Conservation (phyloP, 1,284 basidiomycete species). For the Cutaneotrichosporon dermatis region DNA sequence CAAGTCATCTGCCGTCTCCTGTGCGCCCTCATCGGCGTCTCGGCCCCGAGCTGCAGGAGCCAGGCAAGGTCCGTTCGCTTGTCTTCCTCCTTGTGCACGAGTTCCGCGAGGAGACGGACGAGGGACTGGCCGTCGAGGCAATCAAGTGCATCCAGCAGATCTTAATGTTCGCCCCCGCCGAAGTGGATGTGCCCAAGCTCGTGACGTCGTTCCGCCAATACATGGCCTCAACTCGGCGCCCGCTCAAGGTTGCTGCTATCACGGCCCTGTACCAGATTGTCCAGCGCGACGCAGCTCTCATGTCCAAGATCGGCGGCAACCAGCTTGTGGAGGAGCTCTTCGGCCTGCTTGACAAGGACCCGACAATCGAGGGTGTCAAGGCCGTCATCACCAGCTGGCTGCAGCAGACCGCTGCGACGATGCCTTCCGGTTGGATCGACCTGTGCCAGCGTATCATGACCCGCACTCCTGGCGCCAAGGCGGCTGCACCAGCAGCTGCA, state of each 20-base stretch:
- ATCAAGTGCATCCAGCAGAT: slow-evolving; percentile 95
- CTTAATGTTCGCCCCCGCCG: slow-evolving; percentile 86
- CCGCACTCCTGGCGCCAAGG: slow-evolving; percentile 60
- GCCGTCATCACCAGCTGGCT: slow-evolving; percentile 95
- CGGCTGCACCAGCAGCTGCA: not conserved
- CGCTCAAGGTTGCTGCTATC: slow-evolving; percentile 88
- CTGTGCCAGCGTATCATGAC: slow-evolving; percentile 94
- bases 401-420: slow-evolving; percentile 84
- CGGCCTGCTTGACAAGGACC: slow-evolving; percentile 85
- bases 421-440: slow-evolving; percentile 97
- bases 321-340: slow-evolving; percentile 91
- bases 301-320: slow-evolving; percentile 92
- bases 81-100: slow-evolving; percentile 81
- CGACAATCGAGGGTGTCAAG: slow-evolving; percentile 87
- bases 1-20: slow-evolving; percentile 87
- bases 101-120: slow-evolving; percentile 79
- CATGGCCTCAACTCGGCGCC: slow-evolving; percentile 70
- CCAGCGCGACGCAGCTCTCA: slow-evolving; percentile 84
- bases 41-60: slow-evolving; percentile 92
- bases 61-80: slow-evolving; percentile 69
- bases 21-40: slow-evolving; percentile 90
- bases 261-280: slow-evolving; percentile 95
- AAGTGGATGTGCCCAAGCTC: slow-evolving; percentile 72
- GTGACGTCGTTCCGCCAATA: slow-evolving; percentile 69
- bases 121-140: slow-evolving; percentile 84